Base-by-base conservation (phyloP, 495 filamentous ascomycete species). In the Tuber melanosporum region DNA sequence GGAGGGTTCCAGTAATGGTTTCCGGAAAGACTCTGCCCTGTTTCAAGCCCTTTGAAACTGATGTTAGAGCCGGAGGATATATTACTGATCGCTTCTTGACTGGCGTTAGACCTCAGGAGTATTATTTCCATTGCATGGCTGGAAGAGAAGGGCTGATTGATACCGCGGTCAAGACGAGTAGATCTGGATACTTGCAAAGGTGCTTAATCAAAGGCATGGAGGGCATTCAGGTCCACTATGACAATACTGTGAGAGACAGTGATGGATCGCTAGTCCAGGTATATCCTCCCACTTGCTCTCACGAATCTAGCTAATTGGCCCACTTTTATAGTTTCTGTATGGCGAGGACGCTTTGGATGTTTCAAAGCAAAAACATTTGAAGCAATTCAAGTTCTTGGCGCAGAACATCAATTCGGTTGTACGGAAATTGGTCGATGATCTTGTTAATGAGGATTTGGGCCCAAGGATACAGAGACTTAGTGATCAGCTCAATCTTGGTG, bases 171-270 rank as follows among this genome's bases (percentile, higher is more conserved):
- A 99, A 99, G 86, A 99, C 96, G 7, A 95, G 94, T 52, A 89
- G 95, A 80, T 98, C 94, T 52, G 96, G 96, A 81, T 99, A 99
- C 83, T 85, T 99, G 77, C 96, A 99, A 84, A 92, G 96, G 84
- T 99, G 96, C 88, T 85, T 99, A 80, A 95, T 98, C 85, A 99
- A 99, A 87, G 96, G 95, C 70, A 97, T 99, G 94, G 96, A 99
- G 84, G 96, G 96, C 5, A 85, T 98, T 69, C 91, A 89, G 80
- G 93, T 96, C 0, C 90, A 94, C 79, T 98, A 99, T 83, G 96
- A 99, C 82, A 92, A 90, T 39, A 94, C 94, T 36, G 95, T 99
- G 32, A 88, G 96, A 75, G 95, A 99, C 82, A 90, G 94, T 10
- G 95, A 98, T 84, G 96, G 96, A 42, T 92, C 92, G 9, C 87